These are phyloP conservation scores for Sarcocystis neurona DNA, from an alignment of 169 alveolate species.

Conservation along the genomic window DNA sequence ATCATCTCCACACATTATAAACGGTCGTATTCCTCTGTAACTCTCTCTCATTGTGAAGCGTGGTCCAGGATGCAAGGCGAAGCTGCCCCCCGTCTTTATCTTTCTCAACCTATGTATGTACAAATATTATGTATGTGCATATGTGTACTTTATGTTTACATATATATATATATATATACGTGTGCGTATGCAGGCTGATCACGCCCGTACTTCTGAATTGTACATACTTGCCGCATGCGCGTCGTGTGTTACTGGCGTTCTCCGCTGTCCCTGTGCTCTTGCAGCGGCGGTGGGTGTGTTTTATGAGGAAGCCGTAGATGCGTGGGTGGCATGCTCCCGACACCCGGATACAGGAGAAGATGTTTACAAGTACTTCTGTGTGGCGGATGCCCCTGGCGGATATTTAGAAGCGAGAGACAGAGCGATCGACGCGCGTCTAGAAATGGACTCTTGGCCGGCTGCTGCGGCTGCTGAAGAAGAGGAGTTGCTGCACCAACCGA, in stretches of 20 bases:
- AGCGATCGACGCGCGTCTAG: conserved; percentile 54
- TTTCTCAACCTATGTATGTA: too few relatives aligned
- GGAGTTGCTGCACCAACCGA: neutral
- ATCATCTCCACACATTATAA: too few relatives aligned
- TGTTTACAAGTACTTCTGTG: conserved; percentile 31
- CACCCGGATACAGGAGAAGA: conserved; percentile 40
- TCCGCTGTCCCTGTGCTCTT: neutral
- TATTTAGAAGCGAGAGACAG: conserved; percentile 27
- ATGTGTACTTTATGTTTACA: too few relatives aligned
- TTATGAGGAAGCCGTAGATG: conserved; percentile 25
- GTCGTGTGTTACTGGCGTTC: neutral
- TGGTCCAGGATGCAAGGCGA: too few relatives aligned
- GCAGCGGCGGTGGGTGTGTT: conserved; percentile 43
- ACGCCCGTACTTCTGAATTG: too few relatives aligned
- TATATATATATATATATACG: too few relatives aligned
- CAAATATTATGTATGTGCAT: too few relatives aligned
- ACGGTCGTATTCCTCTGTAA: too few relatives aligned
- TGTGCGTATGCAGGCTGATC: too few relatives aligned
- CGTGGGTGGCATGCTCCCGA: conserved; percentile 48
- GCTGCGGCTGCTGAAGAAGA: conserved; percentile 19
- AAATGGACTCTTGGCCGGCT: too few relatives aligned
- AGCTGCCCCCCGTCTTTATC: too few relatives aligned
- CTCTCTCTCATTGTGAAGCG: too few relatives aligned
- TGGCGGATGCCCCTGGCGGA: conserved; percentile 40
- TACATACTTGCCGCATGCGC: neutral